Base-by-base conservation (phyloP, 192 early-diverging fungal species). In the Rhizophagus sp. region DNA sequence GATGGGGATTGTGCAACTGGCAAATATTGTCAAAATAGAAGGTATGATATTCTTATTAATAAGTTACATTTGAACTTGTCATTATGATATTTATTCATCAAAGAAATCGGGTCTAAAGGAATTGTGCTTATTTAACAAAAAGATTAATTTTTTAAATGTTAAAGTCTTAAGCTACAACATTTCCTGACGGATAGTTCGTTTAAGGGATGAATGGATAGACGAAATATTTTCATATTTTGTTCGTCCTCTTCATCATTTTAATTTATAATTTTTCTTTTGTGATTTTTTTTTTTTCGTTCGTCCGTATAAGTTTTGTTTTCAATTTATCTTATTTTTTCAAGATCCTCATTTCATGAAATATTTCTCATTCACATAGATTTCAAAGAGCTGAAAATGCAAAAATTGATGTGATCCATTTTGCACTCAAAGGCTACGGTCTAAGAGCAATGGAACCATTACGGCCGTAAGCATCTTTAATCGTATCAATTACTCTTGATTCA, bases 381-480 rank as follows among this genome's bases (percentile, higher is more conserved):
- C 94, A 96, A 87, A 88, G 89, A 65, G 89, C 89, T 79, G 87
- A 96, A 49, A 97, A 97, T 80, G 95, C 96, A 0, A 84, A 88
- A 2, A 91, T 99, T 27, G 92, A 96, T 83, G 90, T 99, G 12
- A 93, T 99, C 75, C 85, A 91, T 67, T 95, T 97, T 7, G 95
- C 92, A 9, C 93, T 93, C 80, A 99, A 99, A 81, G 98, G 98
- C 2, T 96, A 90, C 81, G 98, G 98, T n/a, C 84, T 99, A 65
- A 89, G 93, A 74, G 93, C 96, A 33, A 87, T 89, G 30, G 85
- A 86, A 8, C 82, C 82, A 5, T 73, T 96, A 2, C 88, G 74
- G 83, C 89, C 84, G 96, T 96, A 88, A 70, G 83, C 77, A 47
- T 17, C 22, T 22, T 75, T 22, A 4, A 5, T 8, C 65, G 22